phyloP scores from a whole-genome alignment of 2,329 filamentous ascomycete species.

The Alternaria triticina region DNA sequence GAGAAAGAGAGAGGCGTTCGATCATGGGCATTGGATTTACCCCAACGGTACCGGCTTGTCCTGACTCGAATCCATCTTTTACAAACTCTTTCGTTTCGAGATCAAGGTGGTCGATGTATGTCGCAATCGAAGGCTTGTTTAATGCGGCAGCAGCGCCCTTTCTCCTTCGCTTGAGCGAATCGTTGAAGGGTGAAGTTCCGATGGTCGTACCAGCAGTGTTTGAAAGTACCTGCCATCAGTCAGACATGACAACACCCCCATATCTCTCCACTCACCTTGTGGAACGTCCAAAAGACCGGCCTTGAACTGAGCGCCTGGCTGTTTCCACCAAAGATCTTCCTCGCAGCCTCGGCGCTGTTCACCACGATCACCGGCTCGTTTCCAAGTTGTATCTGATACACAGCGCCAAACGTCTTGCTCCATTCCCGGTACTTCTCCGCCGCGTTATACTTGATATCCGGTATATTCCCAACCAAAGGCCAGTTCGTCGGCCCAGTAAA shows the following conservation, averaged over 20 bases:
- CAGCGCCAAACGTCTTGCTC: constrained; percentile 50
- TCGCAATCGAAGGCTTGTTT: constrained; percentile 68
- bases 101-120: constrained; percentile 68
- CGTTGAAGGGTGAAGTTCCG: constrained; percentile 70
- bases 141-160: constrained; percentile 71
- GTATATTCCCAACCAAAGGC: constrained; percentile 52
- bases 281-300: constrained; percentile 55
- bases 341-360: constrained; percentile 51
- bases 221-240: constrained; percentile 59
- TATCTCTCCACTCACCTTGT: constrained; percentile 42
- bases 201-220: constrained; percentile 72
- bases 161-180: constrained; percentile 67
- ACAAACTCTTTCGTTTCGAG: constrained; percentile 69
- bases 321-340: constrained; percentile 51
- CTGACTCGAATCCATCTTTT: constrained; percentile 65
- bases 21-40: constrained; percentile 73
- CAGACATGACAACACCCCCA: neutral
- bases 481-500: constrained; percentile 50
- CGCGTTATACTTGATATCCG: constrained; percentile 52
- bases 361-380: constrained; percentile 55
- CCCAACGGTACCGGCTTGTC: constrained; percentile 59
- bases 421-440: constrained; percentile 53
- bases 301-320: constrained; percentile 51
- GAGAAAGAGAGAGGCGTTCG: constrained; percentile 67
- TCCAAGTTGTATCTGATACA: constrained; percentile 56